Evolutionary conservation across 2,329 filamentous ascomycete species (phyloP).

Genomic region (Fusarium caatingaense): DNA sequence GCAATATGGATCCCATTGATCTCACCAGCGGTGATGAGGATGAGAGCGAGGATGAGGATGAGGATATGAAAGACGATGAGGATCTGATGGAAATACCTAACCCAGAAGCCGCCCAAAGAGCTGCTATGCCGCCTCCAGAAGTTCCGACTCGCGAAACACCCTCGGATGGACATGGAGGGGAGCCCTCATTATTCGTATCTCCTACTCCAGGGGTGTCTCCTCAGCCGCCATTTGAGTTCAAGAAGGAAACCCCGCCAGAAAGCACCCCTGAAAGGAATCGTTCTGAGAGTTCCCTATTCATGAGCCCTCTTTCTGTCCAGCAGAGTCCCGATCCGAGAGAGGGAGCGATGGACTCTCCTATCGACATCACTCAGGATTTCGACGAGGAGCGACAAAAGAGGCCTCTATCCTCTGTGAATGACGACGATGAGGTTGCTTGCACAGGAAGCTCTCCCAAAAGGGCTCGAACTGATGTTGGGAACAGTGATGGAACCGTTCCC

Average conservation of each 20-base stretch:
- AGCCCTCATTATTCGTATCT: conserved; percentile 24
- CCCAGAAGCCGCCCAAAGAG: background rate
- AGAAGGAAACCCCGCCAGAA: conserved; percentile 12
- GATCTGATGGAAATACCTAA: background rate
- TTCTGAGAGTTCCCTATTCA: conserved; percentile 10
- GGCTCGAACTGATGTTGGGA: background rate
- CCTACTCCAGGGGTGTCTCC: background rate
- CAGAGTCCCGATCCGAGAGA: background rate
- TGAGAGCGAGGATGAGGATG: background rate
- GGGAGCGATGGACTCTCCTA: background rate
- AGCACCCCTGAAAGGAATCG: conserved; percentile 10
- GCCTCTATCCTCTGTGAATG: background rate
- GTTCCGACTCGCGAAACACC: background rate
- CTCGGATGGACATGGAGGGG: background rate
- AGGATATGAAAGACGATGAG: background rate
- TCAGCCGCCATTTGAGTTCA: background rate
- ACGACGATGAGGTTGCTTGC: background rate
- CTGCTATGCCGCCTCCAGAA: background rate
- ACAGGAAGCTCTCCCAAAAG: conserved; percentile 5
- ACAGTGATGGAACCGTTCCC: background rate
- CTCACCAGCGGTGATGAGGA: background rate
- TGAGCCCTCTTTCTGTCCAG: conserved; percentile 25
- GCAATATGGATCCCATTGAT: background rate
- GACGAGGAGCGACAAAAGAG: background rate
- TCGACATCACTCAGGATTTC: background rate